Base-by-base conservation (phyloP, 2,329 filamentous ascomycete genomes). In the Mariannaea elegans region DNA sequence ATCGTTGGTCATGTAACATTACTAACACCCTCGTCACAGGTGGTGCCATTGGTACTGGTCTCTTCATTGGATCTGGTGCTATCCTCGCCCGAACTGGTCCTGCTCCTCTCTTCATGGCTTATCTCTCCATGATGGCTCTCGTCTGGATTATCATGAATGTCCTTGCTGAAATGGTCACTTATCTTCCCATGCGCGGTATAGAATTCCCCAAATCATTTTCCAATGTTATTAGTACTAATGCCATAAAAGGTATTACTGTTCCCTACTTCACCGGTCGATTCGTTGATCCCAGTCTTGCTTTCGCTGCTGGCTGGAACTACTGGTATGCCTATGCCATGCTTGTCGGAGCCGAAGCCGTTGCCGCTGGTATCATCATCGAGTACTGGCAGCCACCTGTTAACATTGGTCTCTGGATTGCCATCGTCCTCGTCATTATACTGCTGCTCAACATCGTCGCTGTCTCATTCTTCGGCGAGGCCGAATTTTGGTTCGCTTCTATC, bases 81-180 rank as follows among this genome's bases (percentile, higher is more conserved):
- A 85, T 87, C 51, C 76, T 89, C 51, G 77, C 81, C 31, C 75
- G 77, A 9, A 82, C 83, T 24, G 87, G 87, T 2, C 87, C 87
- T 3, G 89, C 88, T 5, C 88, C 90, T 0, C 77, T 93, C 14
- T 83, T 93, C 72, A 87, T 93, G 74, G 87, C 85, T 21, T 93
- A 92, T 73, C 67, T 84, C 7, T 78, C 77, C 64, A 84, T 85
- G 82, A 84, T 84, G 78, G 23, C 76, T 3, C 69, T 85, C 9
- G 82, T 86, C 23, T 86, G 81, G 79, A 74, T 78, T 53, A 75
- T 85, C 54, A 85, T 85, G 83, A 84, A 85, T 72, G 69, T 76
- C 59, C 75, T 86, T 8, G 84, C 78, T 8, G 84, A 87, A 70
- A 85, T 86, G 79, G 79, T 80, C 1, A 81, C 80, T 1, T 84